Base-by-base conservation (phyloP, 2,329 filamentous ascomycete species). In the Botrytis porri region DNA sequence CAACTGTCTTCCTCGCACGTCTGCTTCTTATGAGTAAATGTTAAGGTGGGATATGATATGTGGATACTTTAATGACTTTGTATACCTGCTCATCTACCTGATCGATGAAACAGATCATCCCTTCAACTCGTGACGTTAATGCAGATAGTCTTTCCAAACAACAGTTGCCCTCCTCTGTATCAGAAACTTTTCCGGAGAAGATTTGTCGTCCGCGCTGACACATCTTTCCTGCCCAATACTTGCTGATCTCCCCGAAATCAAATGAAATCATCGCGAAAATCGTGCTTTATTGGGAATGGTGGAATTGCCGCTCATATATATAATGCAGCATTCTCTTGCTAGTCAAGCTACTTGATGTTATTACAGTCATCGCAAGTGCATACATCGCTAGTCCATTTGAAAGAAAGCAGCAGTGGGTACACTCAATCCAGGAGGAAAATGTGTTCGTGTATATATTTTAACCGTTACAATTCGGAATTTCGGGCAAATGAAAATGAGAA, bases 21-120 rank as follows among this genome's bases (percentile, higher is more conserved):
- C 0, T 51, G 7, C 25, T 51, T n/a, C 12, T 3, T n/a, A 14
- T 3, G 25, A 25, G 7, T n/a, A n/a, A n/a, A 14, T 14, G 0
- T 3, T 14, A n/a, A n/a, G 25, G 22, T 25, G 25, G 9, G 45
- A 51, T 51, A 51, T 12, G 25, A 51, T n/a, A 51, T 51, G 10
- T 51, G n/a, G 48, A 51, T n/a, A 2, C 12, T 51, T n/a, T 25
- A 5, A 51, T n/a, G 9, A 51, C 25, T n/a, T 51, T 25, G 10
- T 25, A 48, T n/a, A 10, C 45, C 22, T 25, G 22, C 4, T 14
- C 10, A n/a, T 51, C 10, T n/a, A 14, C 25, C 16, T 14, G 6
- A 51, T 7, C 48, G n/a, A 51, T n/a, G 4, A 6, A 14, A 51
- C 25, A 14, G 2, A 16, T n/a, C 4, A 16, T n/a, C 7, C 0